Evolutionary conservation across 2,329 filamentous ascomycete genomes (phyloP).

Genomic region (Fusarium sulawesiense): DNA sequence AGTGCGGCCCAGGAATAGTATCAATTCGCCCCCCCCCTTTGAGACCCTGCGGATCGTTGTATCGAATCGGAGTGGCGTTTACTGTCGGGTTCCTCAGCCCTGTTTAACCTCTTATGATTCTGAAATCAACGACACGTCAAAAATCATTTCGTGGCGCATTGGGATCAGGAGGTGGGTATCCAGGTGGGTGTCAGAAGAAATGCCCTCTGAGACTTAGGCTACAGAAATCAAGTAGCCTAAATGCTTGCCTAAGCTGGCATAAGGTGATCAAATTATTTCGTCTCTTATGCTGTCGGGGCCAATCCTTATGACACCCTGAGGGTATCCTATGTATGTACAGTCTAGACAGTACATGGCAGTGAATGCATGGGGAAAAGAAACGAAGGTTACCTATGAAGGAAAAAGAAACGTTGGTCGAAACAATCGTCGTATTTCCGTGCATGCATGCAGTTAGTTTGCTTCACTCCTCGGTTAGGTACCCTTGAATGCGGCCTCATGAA

Average conservation of each 20-base stretch:
- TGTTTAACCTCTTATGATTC: conserved; percentile 10
- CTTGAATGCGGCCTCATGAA: background rate
- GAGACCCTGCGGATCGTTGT: conserved; percentile 24
- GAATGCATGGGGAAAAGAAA: background rate
- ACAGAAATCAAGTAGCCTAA: too few relatives aligned
- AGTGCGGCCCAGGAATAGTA: conserved; percentile 1
- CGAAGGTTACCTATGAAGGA: background rate
- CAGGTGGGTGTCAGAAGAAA: too few relatives aligned
- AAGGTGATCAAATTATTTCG: too few relatives aligned
- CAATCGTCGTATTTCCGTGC: conserved; percentile 1
- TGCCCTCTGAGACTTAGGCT: too few relatives aligned
- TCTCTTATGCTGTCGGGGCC: too few relatives aligned
- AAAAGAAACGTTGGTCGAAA: conserved; percentile 3
- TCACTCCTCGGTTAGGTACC: background rate
- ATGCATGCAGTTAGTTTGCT: conserved; percentile 4
- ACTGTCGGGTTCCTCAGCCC: conserved; percentile 19
- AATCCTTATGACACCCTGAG: too few relatives aligned
- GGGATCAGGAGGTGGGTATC: background rate
- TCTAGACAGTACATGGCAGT: background rate
- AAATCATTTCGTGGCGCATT: conserved; percentile 21
- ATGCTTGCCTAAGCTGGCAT: too few relatives aligned
- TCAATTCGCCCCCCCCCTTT: conserved; percentile 7
- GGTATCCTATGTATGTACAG: too few relatives aligned
- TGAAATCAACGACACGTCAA: conserved; percentile 30
- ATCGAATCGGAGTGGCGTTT: conserved; percentile 26